These are phyloP conservation scores for Pythium biforme DNA, from an alignment of 352 stramenopile species.

Conservation along the genomic window DNA sequence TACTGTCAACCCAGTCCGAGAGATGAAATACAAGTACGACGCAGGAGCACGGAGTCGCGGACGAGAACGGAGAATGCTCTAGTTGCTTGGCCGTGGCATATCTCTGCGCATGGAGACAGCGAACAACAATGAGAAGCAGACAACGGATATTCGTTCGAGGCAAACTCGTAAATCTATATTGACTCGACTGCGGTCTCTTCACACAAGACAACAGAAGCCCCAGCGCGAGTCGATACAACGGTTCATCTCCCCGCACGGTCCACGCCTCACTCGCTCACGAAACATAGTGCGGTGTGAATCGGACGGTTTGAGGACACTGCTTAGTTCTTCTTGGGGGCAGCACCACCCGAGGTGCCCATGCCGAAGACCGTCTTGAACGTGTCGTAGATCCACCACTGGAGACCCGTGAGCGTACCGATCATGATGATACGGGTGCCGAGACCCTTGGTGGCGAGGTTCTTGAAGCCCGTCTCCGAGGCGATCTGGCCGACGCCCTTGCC, in stretches of 20 bases:
- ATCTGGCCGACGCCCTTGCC: constrained; percentile 90
- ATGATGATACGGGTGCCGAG: constrained; percentile 94
- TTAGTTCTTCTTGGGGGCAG: constrained; percentile 69
- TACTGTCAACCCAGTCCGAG: too few relatives aligned
- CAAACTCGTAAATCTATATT: constrained; percentile 32
- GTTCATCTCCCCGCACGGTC: constrained; percentile 2
- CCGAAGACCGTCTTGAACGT: constrained; percentile 93
- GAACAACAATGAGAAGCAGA: neutral
- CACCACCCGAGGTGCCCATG: constrained; percentile 89
- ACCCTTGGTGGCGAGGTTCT: constrained; percentile 86
- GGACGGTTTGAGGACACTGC: neutral
- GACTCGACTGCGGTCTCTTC: constrained; percentile 16
- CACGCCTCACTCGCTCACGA: neutral
- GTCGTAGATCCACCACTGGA: constrained; percentile 98
- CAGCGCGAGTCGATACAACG: constrained; percentile 22
- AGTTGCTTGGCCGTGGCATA: too few relatives aligned
- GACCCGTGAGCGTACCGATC: constrained; percentile 95
- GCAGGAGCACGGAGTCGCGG: too few relatives aligned
- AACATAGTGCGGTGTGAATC: neutral
- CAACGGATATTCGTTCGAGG: neutral
- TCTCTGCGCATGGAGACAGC: too few relatives aligned
- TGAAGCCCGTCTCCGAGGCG: constrained; percentile 69
- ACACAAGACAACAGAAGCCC: constrained; percentile 17
- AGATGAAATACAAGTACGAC: too few relatives aligned
- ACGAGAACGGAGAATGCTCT: too few relatives aligned